Evolutionary conservation across 108 stramenopile species (phyloP), one percentile per base, ranked within the genome.

Genomic region (Skeletonema menzelii): DNA sequence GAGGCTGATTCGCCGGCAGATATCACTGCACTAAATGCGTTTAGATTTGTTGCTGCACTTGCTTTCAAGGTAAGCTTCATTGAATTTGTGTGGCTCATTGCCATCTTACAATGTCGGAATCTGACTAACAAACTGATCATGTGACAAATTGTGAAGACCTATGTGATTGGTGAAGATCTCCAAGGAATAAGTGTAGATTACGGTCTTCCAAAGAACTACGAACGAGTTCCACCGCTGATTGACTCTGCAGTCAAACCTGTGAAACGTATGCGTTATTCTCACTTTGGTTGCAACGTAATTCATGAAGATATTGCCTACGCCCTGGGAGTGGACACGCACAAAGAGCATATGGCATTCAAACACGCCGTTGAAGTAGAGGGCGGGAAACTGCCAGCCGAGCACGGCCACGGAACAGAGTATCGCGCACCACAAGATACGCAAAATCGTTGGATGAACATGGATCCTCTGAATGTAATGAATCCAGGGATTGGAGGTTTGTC

Each of bases 391-490:
- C 93, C 93, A 4, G 91, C 91, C 0, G 93, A 95, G 57, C 93
- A 95, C 68, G 93, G 93, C 2, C 93, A 95, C 67, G 93, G 93
- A 8, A 91, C 89, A 10, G 93, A 95, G 70, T 95, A 95, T 66
- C 65, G 77, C 62, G 93, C 93, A 6, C 93, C 93, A 14, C 13
- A 69, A 12, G 77, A 80, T 11, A 83, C 91, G 15, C 85, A 92
- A 70, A 37, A 82, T 8, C 64, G 91, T 61, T 95, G 93, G 93
- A 84, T 85, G 82, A 70, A 79, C 28, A 92, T 95, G 91, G 93
- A 95, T 76, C 91, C 93, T 17, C 28, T 89, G 67, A 95, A 95
- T 74, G 91, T 92, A 11, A 73, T 91, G 77, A 95, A 95, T 73
- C 93, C 93, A 27, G 93, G 93, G 6, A 76, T 95, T 20, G 93